Conservation (phyloP, 306 rosid species). For the Morella rubra region DNA sequence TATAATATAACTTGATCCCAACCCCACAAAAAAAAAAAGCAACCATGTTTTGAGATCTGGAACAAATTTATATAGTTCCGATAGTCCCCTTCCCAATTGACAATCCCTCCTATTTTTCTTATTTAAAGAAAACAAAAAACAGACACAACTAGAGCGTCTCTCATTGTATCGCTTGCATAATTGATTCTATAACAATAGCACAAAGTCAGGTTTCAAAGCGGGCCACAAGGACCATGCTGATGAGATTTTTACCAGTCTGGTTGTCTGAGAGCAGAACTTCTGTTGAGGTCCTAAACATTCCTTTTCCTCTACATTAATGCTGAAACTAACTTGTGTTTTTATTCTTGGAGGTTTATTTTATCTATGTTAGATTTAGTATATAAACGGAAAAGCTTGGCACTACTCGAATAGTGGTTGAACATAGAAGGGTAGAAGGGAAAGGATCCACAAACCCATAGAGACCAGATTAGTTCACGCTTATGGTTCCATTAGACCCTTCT, state of each 20-base stretch:
- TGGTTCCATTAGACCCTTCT: not conserved
- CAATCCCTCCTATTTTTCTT: not conserved
- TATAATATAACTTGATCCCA: constrained; percentile 18
- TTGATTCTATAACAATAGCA: not conserved
- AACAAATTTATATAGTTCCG: not conserved
- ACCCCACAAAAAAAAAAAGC: constrained; percentile 18
- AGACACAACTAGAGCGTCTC: not conserved
- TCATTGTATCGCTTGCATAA: not conserved
- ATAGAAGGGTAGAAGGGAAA: not conserved
- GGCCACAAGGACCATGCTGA: not conserved
- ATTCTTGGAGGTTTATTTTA: not conserved
- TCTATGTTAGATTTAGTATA: not conserved
- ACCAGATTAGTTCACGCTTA: not conserved
- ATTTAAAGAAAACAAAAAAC: not conserved
- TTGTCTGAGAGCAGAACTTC: not conserved
- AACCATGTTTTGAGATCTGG: constrained; percentile 1
- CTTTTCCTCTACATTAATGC: not conserved
- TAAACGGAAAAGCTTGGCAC: not conserved
- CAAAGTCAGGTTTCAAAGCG: not conserved
- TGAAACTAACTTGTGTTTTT: not conserved
- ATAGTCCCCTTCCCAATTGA: constrained; percentile 8
- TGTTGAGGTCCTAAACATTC: not conserved
- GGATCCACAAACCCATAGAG: constrained; percentile 2
- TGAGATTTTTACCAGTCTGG: not conserved
- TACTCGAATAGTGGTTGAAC: not conserved